Conservation (phyloP, 345 rosid genomes). For the Eucalyptus curtisii region DNA sequence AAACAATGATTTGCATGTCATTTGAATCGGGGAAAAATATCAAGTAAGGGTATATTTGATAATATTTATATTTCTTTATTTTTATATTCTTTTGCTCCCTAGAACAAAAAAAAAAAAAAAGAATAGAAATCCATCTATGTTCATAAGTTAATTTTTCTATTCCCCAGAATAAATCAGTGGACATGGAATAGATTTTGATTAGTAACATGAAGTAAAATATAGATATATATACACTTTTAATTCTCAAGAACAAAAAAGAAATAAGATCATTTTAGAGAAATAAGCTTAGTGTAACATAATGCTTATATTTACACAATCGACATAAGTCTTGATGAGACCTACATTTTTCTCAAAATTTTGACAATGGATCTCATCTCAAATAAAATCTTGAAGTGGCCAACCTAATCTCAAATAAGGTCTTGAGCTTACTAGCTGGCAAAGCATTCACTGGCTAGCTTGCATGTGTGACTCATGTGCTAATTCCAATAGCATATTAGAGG, state of each 20-base stretch:
- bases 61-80: too few species aligned
- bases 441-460: background rate
- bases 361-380: background rate
- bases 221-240: too few species aligned
- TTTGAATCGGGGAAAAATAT: background rate
- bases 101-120: too few species aligned
- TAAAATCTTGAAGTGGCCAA: background rate
- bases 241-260: too few species aligned
- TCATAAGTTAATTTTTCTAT: too few species aligned
- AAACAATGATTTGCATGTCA: background rate
- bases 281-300: too few species aligned
- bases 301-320: too few species aligned
- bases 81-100: too few species aligned
- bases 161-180: fast-evolving
- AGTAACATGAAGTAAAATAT: too few species aligned
- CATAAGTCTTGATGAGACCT: fast-evolving
- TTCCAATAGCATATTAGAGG: background rate
- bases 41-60: background rate
- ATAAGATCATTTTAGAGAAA: too few species aligned
- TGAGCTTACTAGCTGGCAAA: background rate
- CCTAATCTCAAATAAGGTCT: background rate
- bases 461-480: background rate
- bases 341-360: background rate
- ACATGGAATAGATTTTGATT: too few species aligned
- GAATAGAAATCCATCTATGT: fast-evolving